phyloP scores from a whole-genome alignment of 2,329 filamentous ascomycete species.

The Botrytis squamosa region DNA sequence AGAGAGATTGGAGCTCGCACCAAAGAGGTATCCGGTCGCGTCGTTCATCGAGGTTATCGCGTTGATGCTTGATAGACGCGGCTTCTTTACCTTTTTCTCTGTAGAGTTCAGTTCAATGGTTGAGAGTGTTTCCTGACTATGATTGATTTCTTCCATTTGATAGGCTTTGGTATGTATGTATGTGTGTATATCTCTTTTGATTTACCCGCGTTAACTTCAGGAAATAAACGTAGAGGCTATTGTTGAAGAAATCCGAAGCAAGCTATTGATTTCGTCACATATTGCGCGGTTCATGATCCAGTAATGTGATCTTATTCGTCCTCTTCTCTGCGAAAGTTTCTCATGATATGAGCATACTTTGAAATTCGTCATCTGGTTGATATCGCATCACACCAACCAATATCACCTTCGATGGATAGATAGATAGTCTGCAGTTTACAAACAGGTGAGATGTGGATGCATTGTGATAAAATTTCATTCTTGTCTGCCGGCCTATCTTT shows the following conservation, averaged over 20 bases:
- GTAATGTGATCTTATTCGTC: neutral
- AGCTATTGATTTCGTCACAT: constrained; percentile 7
- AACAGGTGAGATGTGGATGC: neutral
- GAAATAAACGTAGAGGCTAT: neutral
- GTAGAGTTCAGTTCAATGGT: neutral
- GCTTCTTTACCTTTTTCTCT: neutral
- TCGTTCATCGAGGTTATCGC: neutral
- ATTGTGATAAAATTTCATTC: neutral
- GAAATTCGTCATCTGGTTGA: neutral
- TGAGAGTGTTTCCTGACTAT: neutral
- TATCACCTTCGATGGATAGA: neutral
- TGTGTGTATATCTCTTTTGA: neutral
- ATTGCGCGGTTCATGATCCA: neutral
- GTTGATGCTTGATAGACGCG: neutral
- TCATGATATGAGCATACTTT: neutral
- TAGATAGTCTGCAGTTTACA: neutral
- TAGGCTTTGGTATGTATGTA: neutral
- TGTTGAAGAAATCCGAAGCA: neutral
- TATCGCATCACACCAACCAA: neutral
- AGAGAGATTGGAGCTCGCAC: neutral
- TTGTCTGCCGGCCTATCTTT: neutral
- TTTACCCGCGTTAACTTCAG: neutral
- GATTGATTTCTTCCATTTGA: neutral
- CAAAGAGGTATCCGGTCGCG: neutral
- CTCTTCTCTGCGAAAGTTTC: neutral